Evolutionary conservation across 768 basidiomycete genomes (phyloP), one percentile per base, ranked within the genome.

Genomic region (Boletus rubescentipes): DNA sequence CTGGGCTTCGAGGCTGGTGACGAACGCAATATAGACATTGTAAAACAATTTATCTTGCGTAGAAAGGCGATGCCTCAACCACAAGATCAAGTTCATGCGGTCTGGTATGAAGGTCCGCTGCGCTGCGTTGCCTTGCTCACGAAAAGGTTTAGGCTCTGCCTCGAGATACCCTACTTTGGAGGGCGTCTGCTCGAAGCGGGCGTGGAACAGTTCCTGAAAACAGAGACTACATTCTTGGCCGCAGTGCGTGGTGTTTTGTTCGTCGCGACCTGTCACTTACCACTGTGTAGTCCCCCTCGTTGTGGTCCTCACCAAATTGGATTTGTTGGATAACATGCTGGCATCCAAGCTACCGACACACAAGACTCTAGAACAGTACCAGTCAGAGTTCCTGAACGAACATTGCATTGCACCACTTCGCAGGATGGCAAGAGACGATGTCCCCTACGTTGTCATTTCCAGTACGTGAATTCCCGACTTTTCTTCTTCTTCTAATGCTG

Each of bases 1-100:
- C 54, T 57, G 3, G 59, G 60, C 1, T 60, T 60, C 15, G 60
- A 62, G 31, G 41, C 56, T 21, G 61, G 21, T 9, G 60, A 61
- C 18, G 32, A 43, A 37, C 2, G 1, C 10, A 51, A 59, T 15
- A 51, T 63, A 14, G 26, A 48, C 0, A 38, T 34, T 3, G 42
- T 62, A 23, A 26, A 48, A 14, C 0, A 44, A 1, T 61, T 61
- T 1, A 46, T 61, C 35, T 2, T 18, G 9, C 5, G 29, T 34
- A 59, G 61, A 39, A 30, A 35, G 46, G 30, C 37, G 5, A 36
- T 35, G 61, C 42, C 39, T n/a, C 5, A 10, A 1, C 21, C 48
- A 21, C 26, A 50, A 20, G 49, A 61, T 31, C 51, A 48, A 12
- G 31, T 62, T 40, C 60, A 61, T 20, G 61, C 51, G 2, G 30